These are phyloP conservation scores for Larix sibirica DNA, from an alignment of 83 land plant genomes.

Conservation along the genomic window DNA sequence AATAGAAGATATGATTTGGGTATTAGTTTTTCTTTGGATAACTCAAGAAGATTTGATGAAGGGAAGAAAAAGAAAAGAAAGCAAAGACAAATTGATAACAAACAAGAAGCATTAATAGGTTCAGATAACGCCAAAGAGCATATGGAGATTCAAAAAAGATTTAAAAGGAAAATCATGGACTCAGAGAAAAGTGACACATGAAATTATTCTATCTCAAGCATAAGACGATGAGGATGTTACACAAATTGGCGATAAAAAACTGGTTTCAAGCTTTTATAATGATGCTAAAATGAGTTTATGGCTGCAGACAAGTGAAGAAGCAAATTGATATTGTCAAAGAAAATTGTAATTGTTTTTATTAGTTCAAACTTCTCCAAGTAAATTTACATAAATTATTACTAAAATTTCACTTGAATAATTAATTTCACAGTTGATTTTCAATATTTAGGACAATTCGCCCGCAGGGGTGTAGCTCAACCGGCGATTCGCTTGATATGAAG, in stretches of 20 bases:
- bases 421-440: too few species aligned
- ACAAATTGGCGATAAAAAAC: background rate
- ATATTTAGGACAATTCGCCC: too few species aligned
- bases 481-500: too few species aligned
- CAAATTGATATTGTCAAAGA: too few species aligned
- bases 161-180: background rate
- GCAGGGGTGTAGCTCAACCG: too few species aligned
- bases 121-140: background rate
- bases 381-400: too few species aligned
- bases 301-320: background rate
- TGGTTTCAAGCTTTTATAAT: background rate
- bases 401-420: too few species aligned
- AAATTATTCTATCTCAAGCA: background rate
- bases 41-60: slow-evolving; percentile 19
- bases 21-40: slow-evolving; percentile 19
- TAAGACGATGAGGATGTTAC: background rate
- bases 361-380: too few species aligned
- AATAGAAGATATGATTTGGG: slow-evolving; percentile 6
- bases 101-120: background rate
- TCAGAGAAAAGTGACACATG: background rate
- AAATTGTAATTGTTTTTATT: too few species aligned
- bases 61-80: slow-evolving; percentile 27
- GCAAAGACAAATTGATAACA: slow-evolving; percentile 18
- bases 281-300: background rate
- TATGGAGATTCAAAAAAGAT: background rate